Percentiles rank a stretch among this genome's conserved stretches.
phyloP scores from a whole-genome alignment of 371 early-diverging fungal genomes.

The Chytridiales sp. region DNA sequence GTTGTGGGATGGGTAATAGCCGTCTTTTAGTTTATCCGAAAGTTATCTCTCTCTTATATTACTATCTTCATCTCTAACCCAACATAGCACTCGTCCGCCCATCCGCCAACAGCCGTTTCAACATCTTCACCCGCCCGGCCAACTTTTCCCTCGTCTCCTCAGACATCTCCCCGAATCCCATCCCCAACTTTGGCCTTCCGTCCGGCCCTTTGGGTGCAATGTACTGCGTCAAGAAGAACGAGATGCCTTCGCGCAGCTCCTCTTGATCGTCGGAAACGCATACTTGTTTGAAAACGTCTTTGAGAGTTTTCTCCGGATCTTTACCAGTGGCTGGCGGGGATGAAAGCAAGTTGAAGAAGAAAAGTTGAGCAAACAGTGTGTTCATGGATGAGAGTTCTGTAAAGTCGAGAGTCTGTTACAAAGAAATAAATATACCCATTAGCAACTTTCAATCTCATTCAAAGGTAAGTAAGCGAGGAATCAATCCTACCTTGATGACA shows the following conservation, averaged over 20 bases:
- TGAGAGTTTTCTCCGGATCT: slow-evolving; percentile 13
- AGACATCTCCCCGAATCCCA: slow-evolving; percentile 14
- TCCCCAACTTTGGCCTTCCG: slow-evolving; percentile 19
- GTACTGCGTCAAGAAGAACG: slow-evolving; percentile 35
- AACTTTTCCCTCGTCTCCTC: slow-evolving; percentile 22
- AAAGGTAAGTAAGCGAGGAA: background rate
- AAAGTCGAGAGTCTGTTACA: background rate
- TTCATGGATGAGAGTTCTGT: background rate
- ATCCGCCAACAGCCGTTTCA: slow-evolving; percentile 27
- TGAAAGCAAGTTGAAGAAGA: slow-evolving; percentile 18
- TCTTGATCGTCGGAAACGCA: slow-evolving; percentile 16
- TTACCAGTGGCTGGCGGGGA: background rate
- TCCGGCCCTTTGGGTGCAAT: slow-evolving; percentile 25
- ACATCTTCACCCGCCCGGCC: slow-evolving; percentile 27
- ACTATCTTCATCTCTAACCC: too few species aligned
- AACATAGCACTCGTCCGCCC: too few species aligned
- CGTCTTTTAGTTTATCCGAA: too few species aligned
- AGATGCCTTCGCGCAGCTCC: slow-evolving; percentile 39
- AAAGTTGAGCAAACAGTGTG: slow-evolving; percentile 22
- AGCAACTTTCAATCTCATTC: background rate
- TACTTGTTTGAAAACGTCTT: slow-evolving; percentile 16
- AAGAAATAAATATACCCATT: background rate
- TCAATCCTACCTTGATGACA: slow-evolving; percentile 37
- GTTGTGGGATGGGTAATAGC: too few species aligned
- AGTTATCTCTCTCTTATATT: too few species aligned